phyloP scores from a whole-genome alignment of 2,329 filamentous ascomycete species.

The Arthroderma uncinatum region DNA sequence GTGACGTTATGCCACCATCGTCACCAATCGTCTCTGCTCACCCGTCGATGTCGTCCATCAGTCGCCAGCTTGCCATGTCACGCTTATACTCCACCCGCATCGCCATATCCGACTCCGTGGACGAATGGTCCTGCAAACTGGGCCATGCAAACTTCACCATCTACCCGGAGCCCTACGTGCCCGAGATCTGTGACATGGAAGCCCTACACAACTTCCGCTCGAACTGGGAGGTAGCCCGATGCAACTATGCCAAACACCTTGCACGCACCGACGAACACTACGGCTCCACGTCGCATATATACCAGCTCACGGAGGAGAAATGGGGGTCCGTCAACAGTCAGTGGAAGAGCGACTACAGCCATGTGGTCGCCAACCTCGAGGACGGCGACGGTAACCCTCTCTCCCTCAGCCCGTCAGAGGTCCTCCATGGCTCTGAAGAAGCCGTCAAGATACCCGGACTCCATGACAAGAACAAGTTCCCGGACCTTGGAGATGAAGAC shows the following conservation, averaged over 20 bases:
- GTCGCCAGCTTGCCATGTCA: constrained; percentile 38
- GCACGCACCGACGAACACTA: constrained; percentile 84
- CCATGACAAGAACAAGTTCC: constrained; percentile 63
- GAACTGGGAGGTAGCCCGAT: constrained; percentile 73
- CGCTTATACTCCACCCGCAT: constrained; percentile 44
- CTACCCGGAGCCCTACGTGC: constrained; percentile 65
- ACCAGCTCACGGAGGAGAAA: constrained; percentile 73
- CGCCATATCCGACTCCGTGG: constrained; percentile 52
- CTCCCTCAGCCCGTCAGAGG: constrained; percentile 29
- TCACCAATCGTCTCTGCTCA: constrained; percentile 67
- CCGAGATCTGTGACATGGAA: constrained; percentile 50
- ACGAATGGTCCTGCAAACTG: constrained; percentile 73
- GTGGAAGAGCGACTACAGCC: constrained; percentile 62
- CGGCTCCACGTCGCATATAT: constrained; percentile 78
- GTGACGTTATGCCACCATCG: constrained; percentile 32
- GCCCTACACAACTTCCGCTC: constrained; percentile 55
- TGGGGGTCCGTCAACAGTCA: constrained; percentile 67
- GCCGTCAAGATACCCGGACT: constrained; percentile 36
- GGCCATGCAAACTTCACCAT: constrained; percentile 94
- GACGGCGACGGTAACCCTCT: constrained; percentile 27
- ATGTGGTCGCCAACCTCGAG: constrained; percentile 45
- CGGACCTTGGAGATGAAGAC: constrained; percentile 75
- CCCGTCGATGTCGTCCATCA: constrained; percentile 67
- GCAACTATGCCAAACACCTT: constrained; percentile 81
- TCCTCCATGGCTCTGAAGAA: constrained; percentile 35